Percentiles rank a stretch among this genome's conserved stretches.
These are phyloP conservation scores for Apiotrichum montevideense DNA, from an alignment of 1,284 basidiomycete genomes.

Conservation along the genomic window DNA sequence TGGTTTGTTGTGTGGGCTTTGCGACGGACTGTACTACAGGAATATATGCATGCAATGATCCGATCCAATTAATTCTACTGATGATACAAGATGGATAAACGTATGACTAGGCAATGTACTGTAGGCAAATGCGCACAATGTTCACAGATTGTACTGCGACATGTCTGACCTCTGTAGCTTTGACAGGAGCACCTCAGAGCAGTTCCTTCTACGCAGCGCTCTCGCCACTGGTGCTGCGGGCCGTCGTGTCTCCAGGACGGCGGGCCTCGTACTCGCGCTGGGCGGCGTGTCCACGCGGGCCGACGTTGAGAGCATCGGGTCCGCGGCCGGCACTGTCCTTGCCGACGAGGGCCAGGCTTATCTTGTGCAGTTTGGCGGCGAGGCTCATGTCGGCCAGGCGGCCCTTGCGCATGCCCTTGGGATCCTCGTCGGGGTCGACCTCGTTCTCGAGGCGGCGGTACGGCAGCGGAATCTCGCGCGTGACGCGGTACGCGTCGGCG, in stretches of 20 bases:
- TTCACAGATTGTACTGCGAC: no score
- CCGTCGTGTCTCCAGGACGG: slow-evolving; percentile 27
- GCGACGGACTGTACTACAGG: not conserved
- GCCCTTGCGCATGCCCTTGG: not conserved
- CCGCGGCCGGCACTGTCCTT: slow-evolving; percentile 20
- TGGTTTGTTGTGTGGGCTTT: not conserved
- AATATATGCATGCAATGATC: not conserved
- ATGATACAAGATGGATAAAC: not conserved
- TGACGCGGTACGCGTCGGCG: slow-evolving; percentile 30
- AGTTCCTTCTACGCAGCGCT: not conserved
- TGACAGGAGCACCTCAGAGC: no score
- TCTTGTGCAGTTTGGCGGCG: not conserved
- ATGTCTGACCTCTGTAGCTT: no score
- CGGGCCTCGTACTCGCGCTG: slow-evolving; percentile 41
- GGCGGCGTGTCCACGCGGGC: slow-evolving; percentile 27
- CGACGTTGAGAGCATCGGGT: slow-evolving; percentile 30
- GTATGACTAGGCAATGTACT: no score
- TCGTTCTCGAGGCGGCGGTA: slow-evolving; percentile 25
- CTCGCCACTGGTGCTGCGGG: not conserved
- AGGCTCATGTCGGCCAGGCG: not conserved
- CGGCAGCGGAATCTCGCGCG: slow-evolving; percentile 40
- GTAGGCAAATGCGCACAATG: no score
- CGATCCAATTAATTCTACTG: not conserved
- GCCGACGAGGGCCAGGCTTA: slow-evolving; percentile 3
- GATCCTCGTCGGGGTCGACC: slow-evolving; percentile 23